These are phyloP conservation scores for Monosporascus sp. DNA, from an alignment of 2,329 filamentous ascomycete genomes.

Conservation along the genomic window DNA sequence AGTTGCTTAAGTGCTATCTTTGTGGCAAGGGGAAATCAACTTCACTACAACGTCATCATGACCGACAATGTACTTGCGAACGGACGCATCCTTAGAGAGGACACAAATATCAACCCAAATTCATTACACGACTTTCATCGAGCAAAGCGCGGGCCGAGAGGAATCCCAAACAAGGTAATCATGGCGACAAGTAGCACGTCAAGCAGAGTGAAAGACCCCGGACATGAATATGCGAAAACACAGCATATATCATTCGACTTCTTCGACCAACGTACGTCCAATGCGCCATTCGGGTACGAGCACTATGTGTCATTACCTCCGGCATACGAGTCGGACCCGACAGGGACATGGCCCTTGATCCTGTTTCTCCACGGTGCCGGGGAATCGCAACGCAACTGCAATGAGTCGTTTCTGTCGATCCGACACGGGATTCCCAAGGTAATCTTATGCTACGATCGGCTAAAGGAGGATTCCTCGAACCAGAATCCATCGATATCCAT, in stretches of 20 bases:
- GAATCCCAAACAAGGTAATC: not conserved
- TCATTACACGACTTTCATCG: not conserved
- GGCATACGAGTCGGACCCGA: not conserved
- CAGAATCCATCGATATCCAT: not conserved
- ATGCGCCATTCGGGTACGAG: conserved; percentile 2
- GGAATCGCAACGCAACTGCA: not conserved
- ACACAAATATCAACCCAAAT: not conserved
- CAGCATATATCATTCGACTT: conserved; percentile 1
- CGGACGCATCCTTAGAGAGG: not conserved
- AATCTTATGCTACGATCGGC: conserved; percentile 1
- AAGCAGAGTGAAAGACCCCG: not conserved
- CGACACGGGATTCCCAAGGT: conserved; percentile 1
- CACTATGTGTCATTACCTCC: conserved; percentile 3
- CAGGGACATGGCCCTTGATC: not conserved
- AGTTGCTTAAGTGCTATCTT: too few species aligned
- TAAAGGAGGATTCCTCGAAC: not conserved
- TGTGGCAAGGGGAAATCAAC: too few species aligned
- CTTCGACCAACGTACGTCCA: conserved; percentile 2
- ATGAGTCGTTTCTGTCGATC: not conserved
- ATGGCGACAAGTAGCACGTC: not conserved
- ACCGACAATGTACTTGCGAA: not conserved
- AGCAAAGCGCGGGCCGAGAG: not conserved
- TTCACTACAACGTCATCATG: not conserved
- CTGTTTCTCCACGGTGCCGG: conserved; percentile 1
- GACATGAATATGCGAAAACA: not conserved